Conservation (phyloP, 2,329 filamentous ascomycete genomes). For the Macrophomina phaseolina region DNA sequence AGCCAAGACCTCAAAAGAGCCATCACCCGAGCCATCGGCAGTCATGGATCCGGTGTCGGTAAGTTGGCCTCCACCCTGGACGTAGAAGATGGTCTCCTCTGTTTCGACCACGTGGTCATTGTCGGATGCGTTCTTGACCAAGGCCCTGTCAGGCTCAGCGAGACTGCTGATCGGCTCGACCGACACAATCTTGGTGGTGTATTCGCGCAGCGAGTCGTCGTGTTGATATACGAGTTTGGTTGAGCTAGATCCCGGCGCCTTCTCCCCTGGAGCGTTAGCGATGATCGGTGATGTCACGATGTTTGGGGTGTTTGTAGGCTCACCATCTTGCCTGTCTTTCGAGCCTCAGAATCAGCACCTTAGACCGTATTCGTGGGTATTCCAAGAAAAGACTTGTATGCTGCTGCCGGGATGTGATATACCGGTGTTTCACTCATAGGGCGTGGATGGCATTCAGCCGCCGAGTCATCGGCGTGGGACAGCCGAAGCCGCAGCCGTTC, state of each 20-base stretch:
- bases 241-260: constrained; percentile 1
- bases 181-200: constrained; percentile 53
- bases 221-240: constrained; percentile 44
- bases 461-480: neutral
- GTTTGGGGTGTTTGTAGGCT: too few relatives aligned
- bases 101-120: constrained; percentile 65
- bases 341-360: too few relatives aligned
- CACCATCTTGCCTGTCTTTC: too few relatives aligned
- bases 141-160: constrained; percentile 56
- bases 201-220: constrained; percentile 48
- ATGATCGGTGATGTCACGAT: neutral
- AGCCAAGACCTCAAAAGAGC: constrained; percentile 59
- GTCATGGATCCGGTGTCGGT: constrained; percentile 68
- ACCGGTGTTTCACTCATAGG: neutral
- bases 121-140: constrained; percentile 64
- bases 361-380: too few relatives aligned
- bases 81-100: constrained; percentile 73
- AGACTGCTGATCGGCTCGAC: constrained; percentile 58
- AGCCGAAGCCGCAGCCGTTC: neutral
- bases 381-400: too few relatives aligned
- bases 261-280: neutral
- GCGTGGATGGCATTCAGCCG: neutral
- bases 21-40: neutral
- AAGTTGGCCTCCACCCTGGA: constrained; percentile 76
- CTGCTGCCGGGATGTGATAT: neutral